These are phyloP conservation scores for Hansfordia pulvinata DNA, from an alignment of 2,329 filamentous ascomycete species.

Conservation along the genomic window DNA sequence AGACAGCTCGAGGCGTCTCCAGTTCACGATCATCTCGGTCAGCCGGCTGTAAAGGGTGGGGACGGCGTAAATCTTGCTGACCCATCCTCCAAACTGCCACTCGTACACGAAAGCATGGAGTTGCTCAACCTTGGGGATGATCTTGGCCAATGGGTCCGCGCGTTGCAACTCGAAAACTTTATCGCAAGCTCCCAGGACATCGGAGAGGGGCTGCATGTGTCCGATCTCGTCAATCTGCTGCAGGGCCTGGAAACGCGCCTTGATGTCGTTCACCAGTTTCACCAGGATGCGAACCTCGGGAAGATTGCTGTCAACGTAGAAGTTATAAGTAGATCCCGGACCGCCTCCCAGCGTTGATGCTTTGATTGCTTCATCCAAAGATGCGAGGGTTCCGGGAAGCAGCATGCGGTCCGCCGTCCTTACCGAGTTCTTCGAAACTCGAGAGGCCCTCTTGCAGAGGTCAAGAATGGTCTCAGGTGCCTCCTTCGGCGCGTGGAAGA, in stretches of 20 bases:
- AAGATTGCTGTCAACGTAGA: slow-evolving; percentile 75
- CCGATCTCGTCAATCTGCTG: slow-evolving; percentile 50
- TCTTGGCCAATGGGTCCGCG: slow-evolving; percentile 71
- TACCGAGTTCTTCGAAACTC: slow-evolving; percentile 24
- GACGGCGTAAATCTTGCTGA: slow-evolving; percentile 65
- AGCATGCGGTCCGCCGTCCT: slow-evolving; percentile 35
- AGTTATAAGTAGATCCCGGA: slow-evolving; percentile 58
- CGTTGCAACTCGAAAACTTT: slow-evolving; percentile 65
- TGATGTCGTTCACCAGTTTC: slow-evolving; percentile 52
- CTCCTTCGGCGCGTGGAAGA: slow-evolving; percentile 31
- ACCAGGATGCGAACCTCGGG: slow-evolving; percentile 64
- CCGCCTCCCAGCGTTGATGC: slow-evolving; percentile 24
- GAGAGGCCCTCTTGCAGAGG: slow-evolving; percentile 28
- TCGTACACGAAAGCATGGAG: slow-evolving; percentile 77
- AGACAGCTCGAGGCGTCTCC: slow-evolving; percentile 80
- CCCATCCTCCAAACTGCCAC: slow-evolving; percentile 81
- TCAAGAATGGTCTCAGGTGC: slow-evolving; percentile 26
- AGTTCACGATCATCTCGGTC: slow-evolving; percentile 70
- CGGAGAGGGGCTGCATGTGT: slow-evolving; percentile 62
- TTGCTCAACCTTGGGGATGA: slow-evolving; percentile 78
- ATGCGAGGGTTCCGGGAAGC: slow-evolving; percentile 52
- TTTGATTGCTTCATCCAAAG: slow-evolving; percentile 47
- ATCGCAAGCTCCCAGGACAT: slow-evolving; percentile 64
- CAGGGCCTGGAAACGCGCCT: slow-evolving; percentile 60
- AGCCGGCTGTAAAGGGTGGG: slow-evolving; percentile 60